Conservation (phyloP, 2,329 filamentous ascomycete genomes). For the Cytospora piceicola region DNA sequence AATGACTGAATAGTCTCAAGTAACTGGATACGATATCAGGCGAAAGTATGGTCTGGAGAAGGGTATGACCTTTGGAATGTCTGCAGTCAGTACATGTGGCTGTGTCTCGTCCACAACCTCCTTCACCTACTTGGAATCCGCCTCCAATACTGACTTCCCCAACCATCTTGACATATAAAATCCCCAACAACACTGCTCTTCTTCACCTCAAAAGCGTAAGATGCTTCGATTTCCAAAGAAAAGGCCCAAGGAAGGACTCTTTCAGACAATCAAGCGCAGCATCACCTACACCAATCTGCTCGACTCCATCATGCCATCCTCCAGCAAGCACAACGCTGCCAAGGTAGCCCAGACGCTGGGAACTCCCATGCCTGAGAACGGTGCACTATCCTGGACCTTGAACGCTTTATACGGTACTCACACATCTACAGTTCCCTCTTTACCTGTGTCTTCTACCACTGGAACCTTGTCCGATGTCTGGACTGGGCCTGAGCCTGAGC, state of each 20-base stretch:
- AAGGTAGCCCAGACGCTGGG: constrained; percentile 16
- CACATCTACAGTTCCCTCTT: not conserved
- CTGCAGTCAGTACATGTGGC: not conserved
- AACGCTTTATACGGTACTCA: not conserved
- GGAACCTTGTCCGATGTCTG: not conserved
- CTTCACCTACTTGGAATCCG: not conserved
- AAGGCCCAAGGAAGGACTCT: not conserved
- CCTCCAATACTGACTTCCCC: too few relatives aligned
- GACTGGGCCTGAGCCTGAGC: not conserved
- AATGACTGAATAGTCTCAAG: too few relatives aligned
- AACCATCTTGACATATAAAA: not conserved
- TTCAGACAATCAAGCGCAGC: not conserved
- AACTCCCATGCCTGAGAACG: constrained; percentile 4
- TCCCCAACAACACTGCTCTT: not conserved
- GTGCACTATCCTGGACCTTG: not conserved
- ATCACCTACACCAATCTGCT: constrained; percentile 16
- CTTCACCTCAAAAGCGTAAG: not conserved
- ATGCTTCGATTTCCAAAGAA: not conserved
- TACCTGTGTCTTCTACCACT: not conserved
- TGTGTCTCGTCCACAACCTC: not conserved
- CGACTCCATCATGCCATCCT: constrained; percentile 3
- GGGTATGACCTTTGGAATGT: not conserved
- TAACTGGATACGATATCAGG: not conserved
- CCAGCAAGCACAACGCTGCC: constrained; percentile 2
- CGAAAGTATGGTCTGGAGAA: not conserved